These are phyloP conservation scores for Stagonosporopsis tanaceti DNA, from an alignment of 2,329 filamentous ascomycete species.

Conservation along the genomic window DNA sequence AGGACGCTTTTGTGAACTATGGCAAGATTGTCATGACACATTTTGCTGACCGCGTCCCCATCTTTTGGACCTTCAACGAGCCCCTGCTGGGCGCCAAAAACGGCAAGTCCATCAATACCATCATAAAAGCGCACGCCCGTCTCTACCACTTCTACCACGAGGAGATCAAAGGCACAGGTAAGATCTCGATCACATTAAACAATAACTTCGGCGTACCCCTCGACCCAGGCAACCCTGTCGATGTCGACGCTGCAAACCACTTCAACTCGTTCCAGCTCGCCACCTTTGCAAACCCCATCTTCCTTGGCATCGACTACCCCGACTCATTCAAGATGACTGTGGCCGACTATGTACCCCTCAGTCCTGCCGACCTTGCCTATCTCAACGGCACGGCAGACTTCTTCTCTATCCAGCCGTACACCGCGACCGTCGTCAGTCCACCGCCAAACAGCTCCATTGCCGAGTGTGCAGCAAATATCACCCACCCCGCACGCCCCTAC, in stretches of 20 bases:
- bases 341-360: constrained; percentile 56
- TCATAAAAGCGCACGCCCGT: constrained; percentile 57
- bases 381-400: constrained; percentile 60
- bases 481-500: constrained; percentile 58
- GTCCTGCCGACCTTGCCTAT: constrained; percentile 54
- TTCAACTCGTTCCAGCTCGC: constrained; percentile 55
- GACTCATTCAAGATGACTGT: constrained; percentile 50
- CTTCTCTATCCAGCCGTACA: constrained; percentile 67
- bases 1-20: constrained; percentile 62
- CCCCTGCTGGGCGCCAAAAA: constrained; percentile 55
- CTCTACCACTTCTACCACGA: constrained; percentile 64
- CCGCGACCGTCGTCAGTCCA: constrained; percentile 61
- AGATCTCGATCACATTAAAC: constrained; percentile 60
- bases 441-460: constrained; percentile 55
- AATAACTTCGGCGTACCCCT: constrained; percentile 50
- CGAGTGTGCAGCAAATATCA: constrained; percentile 58
- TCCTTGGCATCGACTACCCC: constrained; percentile 61
- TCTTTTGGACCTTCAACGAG: constrained; percentile 65
- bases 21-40: constrained; percentile 61
- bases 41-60: constrained; percentile 60
- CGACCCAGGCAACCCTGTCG: constrained; percentile 49
- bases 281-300: constrained; percentile 63
- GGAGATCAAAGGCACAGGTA: constrained; percentile 60
- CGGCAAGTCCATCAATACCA: constrained; percentile 48
- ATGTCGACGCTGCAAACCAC: constrained; percentile 57